phyloP scores from a whole-genome alignment of 2,329 filamentous ascomycete genomes.

The Pseudogymnoascus verrucosus region DNA sequence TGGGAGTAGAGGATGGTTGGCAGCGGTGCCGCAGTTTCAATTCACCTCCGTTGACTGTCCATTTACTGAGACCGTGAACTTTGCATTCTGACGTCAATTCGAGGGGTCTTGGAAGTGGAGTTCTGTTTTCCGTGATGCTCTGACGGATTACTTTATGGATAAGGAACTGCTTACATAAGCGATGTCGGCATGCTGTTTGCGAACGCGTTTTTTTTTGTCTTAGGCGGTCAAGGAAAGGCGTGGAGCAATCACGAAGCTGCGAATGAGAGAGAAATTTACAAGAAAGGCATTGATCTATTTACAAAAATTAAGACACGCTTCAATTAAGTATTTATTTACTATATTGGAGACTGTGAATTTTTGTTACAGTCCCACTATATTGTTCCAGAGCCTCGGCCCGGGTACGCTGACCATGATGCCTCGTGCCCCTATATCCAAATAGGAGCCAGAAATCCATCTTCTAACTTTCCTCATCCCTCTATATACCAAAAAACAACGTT shows the following conservation, averaged over 20 bases:
- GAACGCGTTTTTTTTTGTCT: neutral
- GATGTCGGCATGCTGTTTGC: neutral
- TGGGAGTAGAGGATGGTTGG: neutral
- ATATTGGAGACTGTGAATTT: neutral
- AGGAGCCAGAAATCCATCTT: neutral
- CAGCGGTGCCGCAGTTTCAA: neutral
- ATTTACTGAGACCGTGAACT: neutral
- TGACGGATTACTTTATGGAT: slow-evolving; percentile 4
- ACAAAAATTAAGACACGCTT: neutral
- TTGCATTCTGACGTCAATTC: slow-evolving; percentile 7
- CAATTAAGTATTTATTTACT: neutral
- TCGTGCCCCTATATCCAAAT: neutral
- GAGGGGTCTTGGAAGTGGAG: slow-evolving; percentile 3
- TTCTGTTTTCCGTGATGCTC: neutral
- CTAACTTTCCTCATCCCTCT: neutral
- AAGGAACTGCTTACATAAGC: neutral
- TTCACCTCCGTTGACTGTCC: slow-evolving; percentile 6
- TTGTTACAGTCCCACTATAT: neutral
- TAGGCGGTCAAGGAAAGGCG: neutral
- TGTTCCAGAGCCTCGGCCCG: neutral
- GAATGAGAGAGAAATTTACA: neutral
- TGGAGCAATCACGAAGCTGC: neutral
- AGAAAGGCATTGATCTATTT: neutral
- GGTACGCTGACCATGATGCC: neutral
- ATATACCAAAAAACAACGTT: neutral